Base-by-base conservation (phyloP, 495 filamentous ascomycete species). In the Parmelia sp. region DNA sequence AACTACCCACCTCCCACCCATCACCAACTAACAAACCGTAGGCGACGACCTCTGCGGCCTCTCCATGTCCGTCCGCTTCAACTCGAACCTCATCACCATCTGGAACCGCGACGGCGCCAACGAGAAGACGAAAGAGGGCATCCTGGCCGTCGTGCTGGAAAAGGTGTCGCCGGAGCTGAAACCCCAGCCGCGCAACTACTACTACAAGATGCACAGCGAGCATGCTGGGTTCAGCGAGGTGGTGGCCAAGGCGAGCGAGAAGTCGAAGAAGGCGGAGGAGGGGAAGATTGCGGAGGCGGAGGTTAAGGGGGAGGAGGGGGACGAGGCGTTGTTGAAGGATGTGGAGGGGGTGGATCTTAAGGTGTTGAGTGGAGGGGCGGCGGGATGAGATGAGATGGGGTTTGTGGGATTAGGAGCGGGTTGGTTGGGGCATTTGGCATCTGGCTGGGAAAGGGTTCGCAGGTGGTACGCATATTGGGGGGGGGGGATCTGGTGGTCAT, bases 41-140 rank as follows among this genome's bases (percentile, higher is more conserved):
- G 88, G 85, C 64, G 92, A 96, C 71, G 88, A 92, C 65, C 88
- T 96, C 83, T 88, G 91, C 15, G 74, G 76, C 5, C 79, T 85
- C 29, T 83, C 84, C 1, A 76, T 88, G 57, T 82, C 88, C 62
- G 78, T 82, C 2, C 78, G 86, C 55, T 80, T 87, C 72, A 89
- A 82, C 65, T 85, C 84, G 5, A 84, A 91, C 69, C 82, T 92
- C 45, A 87, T 96, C 71, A 87, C 86, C 58, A 83, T 96, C 67
- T 96, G 92, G 92, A 92, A 95, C 75, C 88, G 91, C 40, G 88
- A 92, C 67, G 80, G 80, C 39, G 85, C 83, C 21, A 88, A 90
- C 72, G 79, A 89, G 63, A 83, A 79, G 64, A 91, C 88, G 4
- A 86, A 92, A 65, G 84, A 91, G 65, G 80, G 75, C 49, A 82